Base-by-base conservation (phyloP, 2,329 filamentous ascomycete species). In the Colletotrichum abscissum region DNA sequence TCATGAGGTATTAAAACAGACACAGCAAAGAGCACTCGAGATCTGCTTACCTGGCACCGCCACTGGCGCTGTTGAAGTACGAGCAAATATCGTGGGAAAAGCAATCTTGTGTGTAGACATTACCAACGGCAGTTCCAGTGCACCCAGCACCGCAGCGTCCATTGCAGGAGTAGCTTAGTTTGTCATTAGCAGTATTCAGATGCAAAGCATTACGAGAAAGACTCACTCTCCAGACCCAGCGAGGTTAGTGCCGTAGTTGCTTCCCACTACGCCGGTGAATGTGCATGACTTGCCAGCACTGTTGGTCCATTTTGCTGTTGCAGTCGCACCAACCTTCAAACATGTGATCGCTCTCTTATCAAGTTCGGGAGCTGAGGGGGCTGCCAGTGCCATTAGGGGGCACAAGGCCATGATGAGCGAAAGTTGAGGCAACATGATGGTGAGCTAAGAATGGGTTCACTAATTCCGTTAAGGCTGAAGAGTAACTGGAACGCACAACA, bases 81-180 rank as follows among this genome's bases (percentile, higher is more conserved):
- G 85, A 87, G 77, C 86, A 88, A 14, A 88, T 83, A 62, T 88
- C 86, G 67, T 88, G 86, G 0, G 83, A 84, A 75, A 86, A 88
- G 76, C 86, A 88, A 63, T 88, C 84, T 73, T 87, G 86, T 0
- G 86, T 87, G 69, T 88, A 88, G 4, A 79, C 84, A 42, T 87
- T 86, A 3, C 86, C 86, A 8, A 88, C 1, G 1, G 84, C 80
- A 5, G 78, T 60, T 5, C 86, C 86, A 1, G 77, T 80, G 62
- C 86, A 88, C 0, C 85, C 86, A 11, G 82, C 84, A 30, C 86
- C 86, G 42, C 86, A 88, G 35, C 86, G 81, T 1, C 86, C 86
- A 65, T 87, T 87, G 69, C 86, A 88, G 9, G 83, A 85, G 59
- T 87, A 88, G 26, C 86, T 88, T 26, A 67, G 5, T 14, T 6